Percentiles rank a stretch among this genome's conserved stretches.
phyloP scores from a whole-genome alignment of 1,284 basidiomycete species.

The Rhodotorula sp. region DNA sequence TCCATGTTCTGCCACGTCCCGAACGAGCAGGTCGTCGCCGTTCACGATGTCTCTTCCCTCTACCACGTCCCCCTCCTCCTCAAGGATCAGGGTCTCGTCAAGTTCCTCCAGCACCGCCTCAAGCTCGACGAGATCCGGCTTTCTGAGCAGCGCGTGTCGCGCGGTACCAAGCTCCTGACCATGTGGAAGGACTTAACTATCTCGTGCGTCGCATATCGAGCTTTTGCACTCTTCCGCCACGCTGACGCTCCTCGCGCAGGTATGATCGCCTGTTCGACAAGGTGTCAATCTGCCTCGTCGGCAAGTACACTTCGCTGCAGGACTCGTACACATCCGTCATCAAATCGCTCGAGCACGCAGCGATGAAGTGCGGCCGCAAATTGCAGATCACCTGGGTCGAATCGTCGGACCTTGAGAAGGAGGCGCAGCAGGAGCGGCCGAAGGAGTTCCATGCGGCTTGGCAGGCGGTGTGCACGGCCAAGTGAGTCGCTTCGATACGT shows the following conservation, averaged over 20 bases:
- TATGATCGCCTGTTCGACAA: constrained; percentile 90
- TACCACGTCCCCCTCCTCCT: constrained; percentile 96
- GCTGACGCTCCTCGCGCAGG: neutral
- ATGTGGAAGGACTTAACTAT: constrained; percentile 84
- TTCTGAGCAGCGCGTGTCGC: constrained; percentile 58
- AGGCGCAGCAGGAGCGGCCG: constrained; percentile 73
- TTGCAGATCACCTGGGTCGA: constrained; percentile 90
- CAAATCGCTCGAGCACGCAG: constrained; percentile 95
- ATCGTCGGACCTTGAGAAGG: constrained; percentile 85
- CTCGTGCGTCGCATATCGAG: constrained; percentile 49
- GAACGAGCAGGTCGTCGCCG: constrained; percentile 89
- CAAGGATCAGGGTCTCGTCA: constrained; percentile 84
- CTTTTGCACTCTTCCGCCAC: too few relatives aligned
- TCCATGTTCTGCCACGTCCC: constrained; percentile 99
- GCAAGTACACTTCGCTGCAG: constrained; percentile 95
- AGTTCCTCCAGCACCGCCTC: constrained; percentile 78
- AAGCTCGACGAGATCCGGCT: constrained; percentile 65
- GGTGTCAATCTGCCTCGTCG: constrained; percentile 88
- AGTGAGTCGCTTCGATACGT: constrained; percentile 56
- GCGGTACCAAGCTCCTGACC: constrained; percentile 65
- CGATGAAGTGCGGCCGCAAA: constrained; percentile 84
- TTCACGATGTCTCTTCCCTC: constrained; percentile 94
- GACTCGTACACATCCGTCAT: constrained; percentile 99
- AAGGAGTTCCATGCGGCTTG: constrained; percentile 95
- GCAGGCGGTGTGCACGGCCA: constrained; percentile 84